phyloP scores from a whole-genome alignment of 225 moss, liverwort and hornwort genomes.

The Lunularia cruciata region DNA sequence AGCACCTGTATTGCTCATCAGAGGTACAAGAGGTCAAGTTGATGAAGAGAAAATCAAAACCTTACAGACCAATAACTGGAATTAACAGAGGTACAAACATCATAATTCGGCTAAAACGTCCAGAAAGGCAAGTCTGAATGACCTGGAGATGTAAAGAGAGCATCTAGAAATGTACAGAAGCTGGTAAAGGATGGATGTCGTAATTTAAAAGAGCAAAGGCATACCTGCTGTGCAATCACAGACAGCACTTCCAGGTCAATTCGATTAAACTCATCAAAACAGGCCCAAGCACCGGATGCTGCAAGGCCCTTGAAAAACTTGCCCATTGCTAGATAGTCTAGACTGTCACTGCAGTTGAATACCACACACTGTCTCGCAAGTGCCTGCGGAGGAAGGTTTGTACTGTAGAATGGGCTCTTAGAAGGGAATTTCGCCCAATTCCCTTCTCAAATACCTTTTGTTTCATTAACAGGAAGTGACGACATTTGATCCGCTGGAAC shows the following conservation, averaged over 20 bases:
- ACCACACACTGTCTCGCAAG: slow-evolving; percentile 91
- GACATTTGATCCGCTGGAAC: too few relatives aligned
- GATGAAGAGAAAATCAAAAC: background rate
- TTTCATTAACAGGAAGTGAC: too few relatives aligned
- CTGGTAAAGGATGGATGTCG: too few relatives aligned
- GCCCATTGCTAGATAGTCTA: slow-evolving; percentile 87
- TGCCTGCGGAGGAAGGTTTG: slow-evolving; percentile 57
- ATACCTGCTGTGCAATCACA: slow-evolving; percentile 83
- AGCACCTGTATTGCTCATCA: slow-evolving; percentile 50
- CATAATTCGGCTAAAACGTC: too few relatives aligned
- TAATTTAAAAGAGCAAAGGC: too few relatives aligned
- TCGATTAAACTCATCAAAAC: slow-evolving; percentile 93
- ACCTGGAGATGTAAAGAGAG: too few relatives aligned
- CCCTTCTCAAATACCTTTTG: too few relatives aligned
- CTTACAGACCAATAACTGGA: background rate
- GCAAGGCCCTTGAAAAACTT: slow-evolving; percentile 92
- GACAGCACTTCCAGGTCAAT: slow-evolving; percentile 92
- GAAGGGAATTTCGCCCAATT: too few relatives aligned
- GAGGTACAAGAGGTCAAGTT: background rate
- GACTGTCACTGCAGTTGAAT: slow-evolving; percentile 82
- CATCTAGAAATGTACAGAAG: too few relatives aligned
- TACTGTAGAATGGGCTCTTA: too few relatives aligned
- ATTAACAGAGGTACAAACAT: too few relatives aligned
- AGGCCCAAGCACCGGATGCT: slow-evolving; percentile 80
- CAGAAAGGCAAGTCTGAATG: too few relatives aligned